Evolutionary conservation across 2,329 filamentous ascomycete species (phyloP).

Genomic region (Calonectria honghensis): DNA sequence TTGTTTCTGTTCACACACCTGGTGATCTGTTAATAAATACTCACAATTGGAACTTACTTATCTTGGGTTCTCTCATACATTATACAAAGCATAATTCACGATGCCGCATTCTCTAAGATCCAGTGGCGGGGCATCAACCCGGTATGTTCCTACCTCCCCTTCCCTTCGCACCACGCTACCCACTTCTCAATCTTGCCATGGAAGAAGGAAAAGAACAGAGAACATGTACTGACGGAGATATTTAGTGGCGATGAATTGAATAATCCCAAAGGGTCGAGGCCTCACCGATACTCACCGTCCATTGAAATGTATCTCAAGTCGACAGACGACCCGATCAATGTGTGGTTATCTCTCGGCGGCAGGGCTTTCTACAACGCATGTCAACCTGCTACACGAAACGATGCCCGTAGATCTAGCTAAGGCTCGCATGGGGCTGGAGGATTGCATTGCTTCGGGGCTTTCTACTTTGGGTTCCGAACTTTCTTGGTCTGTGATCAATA

Average conservation of each 20-base stretch:
- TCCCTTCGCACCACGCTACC: background rate
- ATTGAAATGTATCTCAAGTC: slow-evolving; percentile 7
- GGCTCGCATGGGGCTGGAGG: too few species aligned
- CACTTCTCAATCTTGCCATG: background rate
- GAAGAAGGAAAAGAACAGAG: too few species aligned
- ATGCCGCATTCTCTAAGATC: slow-evolving; percentile 6
- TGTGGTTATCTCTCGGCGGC: background rate
- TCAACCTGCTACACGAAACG: background rate
- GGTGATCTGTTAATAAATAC: too few species aligned
- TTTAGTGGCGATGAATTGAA: background rate
- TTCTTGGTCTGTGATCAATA: background rate
- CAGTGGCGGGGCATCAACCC: background rate
- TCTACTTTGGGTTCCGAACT: background rate
- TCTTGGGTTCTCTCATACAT: background rate
- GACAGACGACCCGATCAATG: background rate
- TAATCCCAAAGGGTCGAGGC: background rate
- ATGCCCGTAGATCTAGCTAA: background rate
- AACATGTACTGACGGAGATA: background rate
- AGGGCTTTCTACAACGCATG: background rate
- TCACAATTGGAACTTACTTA: too few species aligned
- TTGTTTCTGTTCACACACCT: background rate
- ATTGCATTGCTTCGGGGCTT: too few species aligned
- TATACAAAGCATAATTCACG: too few species aligned
- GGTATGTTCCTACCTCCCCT: background rate
- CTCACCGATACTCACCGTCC: background rate